Base-by-base conservation (phyloP, 2,329 filamentous ascomycete species). In the Cladosporium sp. region DNA sequence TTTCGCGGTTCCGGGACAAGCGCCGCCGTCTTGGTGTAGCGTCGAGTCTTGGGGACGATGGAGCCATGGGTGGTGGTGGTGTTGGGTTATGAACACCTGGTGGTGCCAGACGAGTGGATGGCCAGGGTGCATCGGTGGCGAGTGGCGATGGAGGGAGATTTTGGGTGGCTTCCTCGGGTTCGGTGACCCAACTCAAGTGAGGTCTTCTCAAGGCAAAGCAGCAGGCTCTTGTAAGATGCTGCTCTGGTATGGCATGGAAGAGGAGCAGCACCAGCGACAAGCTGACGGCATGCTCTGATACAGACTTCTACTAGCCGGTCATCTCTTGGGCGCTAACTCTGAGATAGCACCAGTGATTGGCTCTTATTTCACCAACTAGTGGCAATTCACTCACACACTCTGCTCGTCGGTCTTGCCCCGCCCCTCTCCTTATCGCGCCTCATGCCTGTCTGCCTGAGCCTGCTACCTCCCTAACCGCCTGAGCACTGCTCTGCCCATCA, bases 231-330 rank as follows among this genome's bases (percentile, higher is more conserved):
- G n/a, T n/a, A n/a, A n/a, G n/a, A n/a, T n/a, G n/a, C n/a, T n/a
- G n/a, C n/a, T n/a, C n/a, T n/a, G n/a, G n/a, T 27, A 27, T 27
- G 22, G 9, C 9, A 27, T 36, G 13, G 43, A 19, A 18, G 19
- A 19, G n/a, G 12, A 36, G 32, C 13, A 15, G 32, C 32, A 34
- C 5, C 4, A 12, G 4, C 6, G 12, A 34, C 12, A 5, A 34
- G 6, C 32, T 13, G 6, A 34, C 32, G 4, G 13, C 32, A 5
- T 34, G 32, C 43, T 34, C 30, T 17, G 43, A 27, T 47, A 39
- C 22, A 47, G 20, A n/a, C n/a, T 47, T 47, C 43, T 29, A 18
- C 43, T 47, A 47, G 43, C 34, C 36, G 20, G 22, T 47, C 43
- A 47, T 32, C 43, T 47, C 34, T 32, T 22, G 38, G 43, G 17